These are phyloP conservation scores for Yamadazyma sp. DNA, from an alignment of 1,139 yeast species.

Conservation along the genomic window DNA sequence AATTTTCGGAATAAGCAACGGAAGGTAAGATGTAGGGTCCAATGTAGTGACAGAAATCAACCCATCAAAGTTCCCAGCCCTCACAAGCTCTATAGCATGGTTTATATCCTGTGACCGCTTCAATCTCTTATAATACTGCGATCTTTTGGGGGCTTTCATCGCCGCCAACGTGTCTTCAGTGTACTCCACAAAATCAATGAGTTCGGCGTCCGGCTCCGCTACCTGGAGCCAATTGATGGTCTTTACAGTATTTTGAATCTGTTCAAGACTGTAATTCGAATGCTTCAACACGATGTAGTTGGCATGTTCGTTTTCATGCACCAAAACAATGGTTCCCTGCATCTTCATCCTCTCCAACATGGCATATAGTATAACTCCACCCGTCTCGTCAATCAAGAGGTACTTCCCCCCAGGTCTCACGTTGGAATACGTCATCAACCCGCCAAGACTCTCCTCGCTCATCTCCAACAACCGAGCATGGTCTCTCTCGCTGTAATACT, in stretches of 20 bases:
- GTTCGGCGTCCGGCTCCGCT: slow-evolving; percentile 70
- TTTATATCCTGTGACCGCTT: slow-evolving; percentile 59
- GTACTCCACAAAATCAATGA: slow-evolving; percentile 49
- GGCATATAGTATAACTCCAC: slow-evolving; percentile 80
- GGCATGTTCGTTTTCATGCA: slow-evolving; percentile 93
- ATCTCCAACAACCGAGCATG: slow-evolving; percentile 71
- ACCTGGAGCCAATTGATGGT: slow-evolving; percentile 79
- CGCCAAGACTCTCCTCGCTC: slow-evolving; percentile 80
- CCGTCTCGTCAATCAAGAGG: slow-evolving; percentile 85
- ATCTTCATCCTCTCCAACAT: slow-evolving; percentile 90
- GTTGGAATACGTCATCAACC: slow-evolving; percentile 74
- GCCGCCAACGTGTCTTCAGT: slow-evolving; percentile 52
- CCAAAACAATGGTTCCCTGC: slow-evolving; percentile 69
- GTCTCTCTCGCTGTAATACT: slow-evolving; percentile 74
- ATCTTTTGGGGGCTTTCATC: slow-evolving; percentile 59
- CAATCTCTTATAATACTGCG: slow-evolving; percentile 67
- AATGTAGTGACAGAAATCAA: slow-evolving; percentile 72
- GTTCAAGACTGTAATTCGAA: slow-evolving; percentile 59
- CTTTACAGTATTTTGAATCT: slow-evolving; percentile 56
- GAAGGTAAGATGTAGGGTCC: slow-evolving; percentile 64
- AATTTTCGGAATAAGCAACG: slow-evolving; percentile 60
- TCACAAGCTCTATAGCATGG: slow-evolving; percentile 50
- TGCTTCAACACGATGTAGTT: slow-evolving; percentile 70
- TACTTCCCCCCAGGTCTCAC: slow-evolving; percentile 88
- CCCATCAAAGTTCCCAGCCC: slow-evolving; percentile 68